phyloP scores from a whole-genome alignment of 352 stramenopile genomes.

The Globisporangium megalacanthum region DNA sequence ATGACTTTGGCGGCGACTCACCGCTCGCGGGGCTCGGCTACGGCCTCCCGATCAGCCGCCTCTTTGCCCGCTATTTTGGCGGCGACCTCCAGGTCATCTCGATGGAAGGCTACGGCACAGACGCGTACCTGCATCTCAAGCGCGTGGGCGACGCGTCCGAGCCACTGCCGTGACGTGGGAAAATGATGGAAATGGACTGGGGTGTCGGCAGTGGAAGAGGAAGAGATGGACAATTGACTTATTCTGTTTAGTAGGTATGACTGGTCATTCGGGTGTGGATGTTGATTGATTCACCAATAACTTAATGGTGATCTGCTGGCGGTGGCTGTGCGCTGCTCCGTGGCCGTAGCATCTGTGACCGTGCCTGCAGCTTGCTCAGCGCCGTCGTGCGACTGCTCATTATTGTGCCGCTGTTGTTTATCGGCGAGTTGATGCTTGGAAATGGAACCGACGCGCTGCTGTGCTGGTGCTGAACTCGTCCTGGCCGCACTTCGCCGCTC shows the following conservation, averaged over 20 bases:
- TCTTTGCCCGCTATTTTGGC: slow-evolving; percentile 99
- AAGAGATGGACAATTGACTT: slow-evolving; percentile 11
- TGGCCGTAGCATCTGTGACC: slow-evolving; percentile 47
- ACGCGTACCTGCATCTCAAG: slow-evolving; percentile 95
- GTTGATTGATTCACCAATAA: no score
- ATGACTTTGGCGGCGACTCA: slow-evolving; percentile 84
- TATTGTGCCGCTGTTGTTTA: slow-evolving; percentile 17
- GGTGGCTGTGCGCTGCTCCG: slow-evolving; percentile 26
- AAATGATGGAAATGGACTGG: not conserved
- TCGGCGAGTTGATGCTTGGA: slow-evolving; percentile 7
- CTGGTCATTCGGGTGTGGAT: not conserved
- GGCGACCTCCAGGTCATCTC: slow-evolving; percentile 99
- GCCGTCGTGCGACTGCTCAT: slow-evolving; percentile 4
- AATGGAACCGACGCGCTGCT: not conserved
- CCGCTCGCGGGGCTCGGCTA: slow-evolving; percentile 96
- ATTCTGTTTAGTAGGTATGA: slow-evolving; percentile 2
- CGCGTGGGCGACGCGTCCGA: slow-evolving; percentile 89
- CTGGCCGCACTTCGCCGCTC: slow-evolving; percentile 15
- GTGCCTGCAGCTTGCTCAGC: slow-evolving; percentile 47
- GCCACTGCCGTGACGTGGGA: slow-evolving; percentile 54
- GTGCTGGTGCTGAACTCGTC: slow-evolving; percentile 1
- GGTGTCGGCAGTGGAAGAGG: not conserved
- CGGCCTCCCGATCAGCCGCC: slow-evolving; percentile 92
- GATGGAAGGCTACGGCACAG: slow-evolving; percentile 99
- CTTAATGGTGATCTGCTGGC: not conserved